Percentiles rank a stretch among this genome's conserved stretches.
Evolutionary conservation across 257 asterid species (phyloP).

Genomic region (Capsicum rhomboideum): DNA sequence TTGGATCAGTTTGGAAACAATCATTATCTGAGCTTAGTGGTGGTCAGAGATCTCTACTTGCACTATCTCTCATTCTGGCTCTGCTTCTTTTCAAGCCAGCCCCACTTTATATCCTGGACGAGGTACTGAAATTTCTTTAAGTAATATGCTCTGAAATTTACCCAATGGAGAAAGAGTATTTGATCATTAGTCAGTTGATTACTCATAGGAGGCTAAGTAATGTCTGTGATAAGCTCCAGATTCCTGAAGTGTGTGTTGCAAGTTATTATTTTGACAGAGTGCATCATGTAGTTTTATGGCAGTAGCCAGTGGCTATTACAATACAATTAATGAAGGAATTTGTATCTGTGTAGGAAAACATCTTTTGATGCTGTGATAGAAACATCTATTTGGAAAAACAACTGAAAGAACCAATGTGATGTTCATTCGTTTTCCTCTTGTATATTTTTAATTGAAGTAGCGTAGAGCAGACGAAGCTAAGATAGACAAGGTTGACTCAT

Average conservation of each 20-base stretch:
- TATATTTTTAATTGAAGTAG: neutral
- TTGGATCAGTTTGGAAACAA: slow-evolving; percentile 96
- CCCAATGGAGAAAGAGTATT: neutral
- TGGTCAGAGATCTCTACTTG: slow-evolving; percentile 94
- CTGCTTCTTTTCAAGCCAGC: slow-evolving; percentile 98
- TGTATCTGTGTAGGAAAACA: neutral
- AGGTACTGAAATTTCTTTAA: slow-evolving; percentile 40
- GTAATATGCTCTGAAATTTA: neutral
- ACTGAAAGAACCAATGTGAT: neutral
- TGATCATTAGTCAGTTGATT: neutral
- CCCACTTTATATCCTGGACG: slow-evolving; percentile 92
- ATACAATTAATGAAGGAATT: neutral
- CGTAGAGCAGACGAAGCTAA: neutral
- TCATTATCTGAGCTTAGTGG: slow-evolving; percentile 97
- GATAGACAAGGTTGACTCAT: neutral
- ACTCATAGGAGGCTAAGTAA: neutral
- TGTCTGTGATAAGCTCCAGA: neutral
- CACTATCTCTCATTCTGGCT: slow-evolving; percentile 91
- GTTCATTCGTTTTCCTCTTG: neutral
- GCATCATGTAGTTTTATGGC: neutral
- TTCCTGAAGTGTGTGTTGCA: neutral
- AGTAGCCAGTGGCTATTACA: neutral
- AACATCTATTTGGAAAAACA: neutral
- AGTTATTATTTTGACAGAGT: neutral
- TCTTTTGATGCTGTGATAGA: neutral